Evolutionary conservation across 768 basidiomycete genomes (phyloP), one percentile per base, ranked within the genome.

Genomic region (Amanita thiersii): DNA sequence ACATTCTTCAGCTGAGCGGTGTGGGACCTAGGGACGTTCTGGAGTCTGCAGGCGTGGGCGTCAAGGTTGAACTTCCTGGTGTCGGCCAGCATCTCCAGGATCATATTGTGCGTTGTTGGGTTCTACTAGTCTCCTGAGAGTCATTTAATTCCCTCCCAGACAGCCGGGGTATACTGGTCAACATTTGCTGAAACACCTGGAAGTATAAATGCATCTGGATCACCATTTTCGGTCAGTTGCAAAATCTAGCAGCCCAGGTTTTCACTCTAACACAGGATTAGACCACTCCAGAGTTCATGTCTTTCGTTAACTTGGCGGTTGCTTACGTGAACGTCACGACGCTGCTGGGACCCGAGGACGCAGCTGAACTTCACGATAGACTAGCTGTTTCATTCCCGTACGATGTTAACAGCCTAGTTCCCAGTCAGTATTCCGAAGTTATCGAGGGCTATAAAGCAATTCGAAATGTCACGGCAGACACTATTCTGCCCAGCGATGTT

Each of bases 241-340:
- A 28, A 28, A n/a, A 7, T 7, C 7, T 28, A n/a, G 6, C n/a
- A 7, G 26, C 7, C 26, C n/a, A n/a, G 29, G 36, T 19, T 33
- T 7, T n/a, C 31, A 5, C 25, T 5, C 43, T 6, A 35, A 37
- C n/a, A 39, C 31, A 64, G 56, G n/a, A n/a, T n/a, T n/a, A n/a
- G n/a, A 56, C 52, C 42, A 49, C 59, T 5, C 39, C 60, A 1
- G 56, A 58, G 42, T 75, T 74, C 56, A 50, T 68, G 11, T 79
- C 77, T 2, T 75, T 72, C 55, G 64, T 81, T 54, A 83, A 81
- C 63, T 70, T 75, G 24, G 79, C 79, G 3, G 75, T 74, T 28
- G 73, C 73, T 5, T 83, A 79, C 52, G 64, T 70, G 49, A 79
- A 79, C 57, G 59, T 67, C 46, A 67, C 70, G 26, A 57, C 56